Conservation (phyloP, 2,329 filamentous ascomycete genomes). For the Aspergillus uvarum region DNA sequence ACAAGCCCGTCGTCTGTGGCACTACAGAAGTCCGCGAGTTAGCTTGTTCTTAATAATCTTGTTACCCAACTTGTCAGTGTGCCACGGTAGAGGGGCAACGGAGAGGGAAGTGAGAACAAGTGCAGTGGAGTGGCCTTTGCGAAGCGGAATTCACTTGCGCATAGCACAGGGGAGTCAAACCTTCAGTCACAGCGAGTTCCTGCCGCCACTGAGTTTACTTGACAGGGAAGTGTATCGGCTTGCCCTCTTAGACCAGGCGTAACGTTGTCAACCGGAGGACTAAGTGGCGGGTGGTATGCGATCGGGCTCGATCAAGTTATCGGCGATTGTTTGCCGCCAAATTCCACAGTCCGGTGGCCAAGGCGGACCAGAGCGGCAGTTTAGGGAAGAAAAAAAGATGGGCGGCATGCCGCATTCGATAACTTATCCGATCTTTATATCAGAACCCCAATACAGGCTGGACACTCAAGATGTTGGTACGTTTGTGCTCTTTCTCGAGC, state of each 20-base stretch:
- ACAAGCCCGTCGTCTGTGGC: constrained; percentile 26
- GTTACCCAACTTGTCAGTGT: constrained; percentile 22
- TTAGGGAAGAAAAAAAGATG: constrained; percentile 41
- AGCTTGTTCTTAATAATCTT: constrained; percentile 14
- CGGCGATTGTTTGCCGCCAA: constrained; percentile 23
- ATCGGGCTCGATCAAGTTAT: constrained; percentile 23
- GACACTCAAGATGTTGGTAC: constrained; percentile 33
- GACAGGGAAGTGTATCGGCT: constrained; percentile 23
- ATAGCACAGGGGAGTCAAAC: not conserved
- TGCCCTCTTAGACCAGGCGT: constrained; percentile 14
- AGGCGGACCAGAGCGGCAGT: constrained; percentile 29
- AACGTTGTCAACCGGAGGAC: constrained; percentile 16
- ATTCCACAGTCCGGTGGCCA: constrained; percentile 34
- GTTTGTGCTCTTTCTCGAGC: constrained; percentile 7
- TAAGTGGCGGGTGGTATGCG: constrained; percentile 17
- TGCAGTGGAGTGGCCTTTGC: not conserved
- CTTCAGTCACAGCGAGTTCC: constrained; percentile 16
- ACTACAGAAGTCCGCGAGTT: constrained; percentile 4
- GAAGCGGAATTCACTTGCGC: constrained; percentile 5
- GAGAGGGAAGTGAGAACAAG: not conserved
- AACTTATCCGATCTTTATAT: constrained; percentile 10
- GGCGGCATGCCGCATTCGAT: constrained; percentile 23
- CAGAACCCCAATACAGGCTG: constrained; percentile 1
- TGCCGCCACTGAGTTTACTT: constrained; percentile 23
- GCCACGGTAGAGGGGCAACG: constrained; percentile 35